Evolutionary conservation across 345 rosid genomes (phyloP), one percentile per base, ranked within the genome.

Genomic region (Euclidium syriacum): DNA sequence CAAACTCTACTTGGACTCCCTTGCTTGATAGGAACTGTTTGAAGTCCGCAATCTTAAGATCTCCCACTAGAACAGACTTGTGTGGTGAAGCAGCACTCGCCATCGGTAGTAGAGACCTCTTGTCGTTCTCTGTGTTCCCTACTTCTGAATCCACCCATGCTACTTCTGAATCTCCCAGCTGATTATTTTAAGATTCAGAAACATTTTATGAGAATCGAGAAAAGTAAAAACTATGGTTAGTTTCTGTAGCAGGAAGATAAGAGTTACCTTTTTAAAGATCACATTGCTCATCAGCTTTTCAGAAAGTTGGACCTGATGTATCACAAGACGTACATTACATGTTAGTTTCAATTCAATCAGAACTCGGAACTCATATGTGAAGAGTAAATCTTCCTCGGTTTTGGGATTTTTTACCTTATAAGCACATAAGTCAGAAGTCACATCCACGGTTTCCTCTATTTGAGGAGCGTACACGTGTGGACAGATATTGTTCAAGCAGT

Each of bases 211-310:
- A 14, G 7, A 27, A 48, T 23, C 14, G 41, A 0, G 4, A 35
- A 61, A 60, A 63, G n/a, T n/a, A n/a, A 30, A 46, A 61, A 53
- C 11, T 30, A 64, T 9, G 44, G 48, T 22, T 50, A 50, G 40
- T 36, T 14, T 10, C n/a, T 50, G n/a, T n/a, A 50, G n/a, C 17
- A 3, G 1, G 39, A 18, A 19, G 10, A 19, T 24, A 29, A 42
- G 35, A 14, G 40, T 41, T 75, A 90, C 99, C 95, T 90, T 94
- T 77, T 94, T 94, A 52, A 84, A 87, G 58, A 94, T 85, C 64
- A 90, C 97, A 66, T 84, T 90, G 62, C 99, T 90, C 99, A 94
- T 87, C 70, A 94, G 77, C 77, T 87, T 84, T 79, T 94, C 97
- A 19, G 97, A 87, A 19, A 94, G 91, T 83, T 90, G 99, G 30